Conservation (phyloP, 2,329 filamentous ascomycete genomes). For the Dothistroma pini region DNA sequence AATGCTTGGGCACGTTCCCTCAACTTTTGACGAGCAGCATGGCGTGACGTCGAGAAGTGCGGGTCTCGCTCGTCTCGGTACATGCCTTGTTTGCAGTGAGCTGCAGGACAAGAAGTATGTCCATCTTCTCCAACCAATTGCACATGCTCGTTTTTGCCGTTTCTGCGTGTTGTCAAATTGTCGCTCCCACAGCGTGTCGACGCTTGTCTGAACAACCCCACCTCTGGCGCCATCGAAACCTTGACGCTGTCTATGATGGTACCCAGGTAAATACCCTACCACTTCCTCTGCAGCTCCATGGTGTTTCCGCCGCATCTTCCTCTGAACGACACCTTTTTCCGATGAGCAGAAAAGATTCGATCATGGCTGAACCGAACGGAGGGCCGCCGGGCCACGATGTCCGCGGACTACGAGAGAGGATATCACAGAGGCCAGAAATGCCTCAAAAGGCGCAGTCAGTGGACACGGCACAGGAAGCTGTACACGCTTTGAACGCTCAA, state of each 20-base stretch:
- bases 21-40: neutral
- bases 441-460: constrained; percentile 31
- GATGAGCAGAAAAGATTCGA: constrained; percentile 6
- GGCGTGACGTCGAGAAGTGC: neutral
- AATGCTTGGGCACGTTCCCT: neutral
- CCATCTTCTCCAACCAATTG: neutral
- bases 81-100: neutral
- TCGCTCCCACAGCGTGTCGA: neutral
- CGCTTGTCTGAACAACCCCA: neutral
- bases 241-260: neutral
- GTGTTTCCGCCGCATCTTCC: neutral
- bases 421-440: constrained; percentile 34
- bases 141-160: neutral
- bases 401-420: constrained; percentile 48
- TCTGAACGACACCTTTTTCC: neutral
- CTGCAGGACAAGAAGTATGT: neutral
- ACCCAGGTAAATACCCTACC: neutral
- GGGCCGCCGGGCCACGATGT: constrained; percentile 22
- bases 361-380: constrained; percentile 22
- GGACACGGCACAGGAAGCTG: constrained; percentile 44
- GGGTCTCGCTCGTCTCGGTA: no score
- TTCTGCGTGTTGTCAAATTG: neutral
- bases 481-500: constrained; percentile 49
- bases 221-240: neutral
- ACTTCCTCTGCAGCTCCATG: neutral